Percentiles rank a stretch among this genome's conserved stretches.
phyloP scores from a whole-genome alignment of 1,284 basidiomycete species.

The Cerrena zonata region DNA sequence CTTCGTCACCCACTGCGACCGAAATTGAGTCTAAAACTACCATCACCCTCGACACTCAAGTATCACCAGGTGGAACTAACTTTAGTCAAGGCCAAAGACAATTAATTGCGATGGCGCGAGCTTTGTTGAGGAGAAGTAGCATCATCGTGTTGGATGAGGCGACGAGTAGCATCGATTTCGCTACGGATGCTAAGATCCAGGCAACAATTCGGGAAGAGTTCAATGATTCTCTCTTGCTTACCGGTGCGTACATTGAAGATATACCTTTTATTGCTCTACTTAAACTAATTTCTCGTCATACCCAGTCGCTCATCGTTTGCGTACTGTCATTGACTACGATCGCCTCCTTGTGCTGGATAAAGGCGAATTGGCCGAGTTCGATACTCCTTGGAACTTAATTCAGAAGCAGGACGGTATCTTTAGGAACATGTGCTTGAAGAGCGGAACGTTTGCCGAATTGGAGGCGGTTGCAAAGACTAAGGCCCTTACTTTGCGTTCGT shows the following conservation, averaged over 20 bases:
- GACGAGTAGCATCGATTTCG: constrained; percentile 72
- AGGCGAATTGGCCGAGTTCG: constrained; percentile 76
- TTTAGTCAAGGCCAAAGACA: constrained; percentile 84
- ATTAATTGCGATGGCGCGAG: constrained; percentile 75
- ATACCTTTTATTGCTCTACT: too few relatives aligned
- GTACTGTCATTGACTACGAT: constrained; percentile 75
- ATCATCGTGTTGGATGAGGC: constrained; percentile 84
- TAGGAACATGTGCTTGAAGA: constrained; percentile 76
- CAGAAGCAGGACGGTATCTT: constrained; percentile 71
- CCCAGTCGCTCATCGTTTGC: constrained; percentile 63
- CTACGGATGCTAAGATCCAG: constrained; percentile 75
- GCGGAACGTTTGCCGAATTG: constrained; percentile 69
- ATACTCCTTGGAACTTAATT: constrained; percentile 75
- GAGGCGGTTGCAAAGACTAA: constrained; percentile 52
- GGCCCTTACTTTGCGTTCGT: too few relatives aligned
- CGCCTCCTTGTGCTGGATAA: constrained; percentile 77
- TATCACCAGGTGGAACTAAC: constrained; percentile 76
- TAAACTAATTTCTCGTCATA: too few relatives aligned
- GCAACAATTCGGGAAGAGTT: constrained; percentile 78
- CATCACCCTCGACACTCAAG: constrained; percentile 64
- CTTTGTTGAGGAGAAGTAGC: constrained; percentile 67
- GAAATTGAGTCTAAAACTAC: constrained; percentile 47
- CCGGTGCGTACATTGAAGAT: too few relatives aligned
- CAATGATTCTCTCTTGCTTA: constrained; percentile 51
- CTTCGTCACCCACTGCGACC: constrained; percentile 36